A percentile compares a stretch with the other conserved stretches of the same genome.
Evolutionary conservation across 768 basidiomycete genomes (phyloP).

Genomic region (Boletus huronensis): DNA sequence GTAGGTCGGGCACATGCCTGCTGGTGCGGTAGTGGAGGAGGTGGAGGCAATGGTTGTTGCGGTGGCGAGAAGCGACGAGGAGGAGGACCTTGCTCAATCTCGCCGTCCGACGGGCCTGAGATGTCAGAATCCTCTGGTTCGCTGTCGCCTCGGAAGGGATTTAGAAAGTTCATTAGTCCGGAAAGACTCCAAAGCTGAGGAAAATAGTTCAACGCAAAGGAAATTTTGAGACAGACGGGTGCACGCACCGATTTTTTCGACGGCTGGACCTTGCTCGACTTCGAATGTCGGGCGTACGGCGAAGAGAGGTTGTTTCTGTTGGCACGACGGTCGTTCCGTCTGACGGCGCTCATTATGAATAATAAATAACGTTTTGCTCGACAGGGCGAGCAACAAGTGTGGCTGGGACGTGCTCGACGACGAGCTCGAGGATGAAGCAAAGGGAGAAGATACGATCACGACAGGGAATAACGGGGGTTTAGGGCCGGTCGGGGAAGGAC

Average conservation of each 20-base stretch:
- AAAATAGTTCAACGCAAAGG: slow-evolving; percentile 12
- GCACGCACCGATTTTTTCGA: slow-evolving; percentile 48
- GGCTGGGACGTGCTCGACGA: slow-evolving; percentile 3
- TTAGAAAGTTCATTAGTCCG: slow-evolving; percentile 47
- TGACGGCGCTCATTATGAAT: slow-evolving; percentile 53
- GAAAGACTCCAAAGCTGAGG: slow-evolving; percentile 49
- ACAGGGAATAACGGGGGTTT: slow-evolving; percentile 20
- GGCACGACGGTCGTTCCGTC: slow-evolving; percentile 42
- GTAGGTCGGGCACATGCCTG: slow-evolving; percentile 27
- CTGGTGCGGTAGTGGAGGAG: slow-evolving; percentile 20
- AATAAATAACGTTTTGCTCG: slow-evolving; percentile 12
- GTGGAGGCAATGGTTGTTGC: slow-evolving; percentile 18
- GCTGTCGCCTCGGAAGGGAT: slow-evolving; percentile 38
- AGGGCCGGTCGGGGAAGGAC: slow-evolving; percentile 29
- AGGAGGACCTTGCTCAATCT: slow-evolving; percentile 28
- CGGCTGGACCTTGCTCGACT: slow-evolving; percentile 22
- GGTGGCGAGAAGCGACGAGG: slow-evolving; percentile 25
- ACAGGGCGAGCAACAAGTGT: background rate
- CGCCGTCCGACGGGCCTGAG: slow-evolving; percentile 21
- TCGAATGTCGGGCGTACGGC: slow-evolving; percentile 51
- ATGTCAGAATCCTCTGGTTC: slow-evolving; percentile 24
- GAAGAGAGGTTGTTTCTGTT: slow-evolving; percentile 40
- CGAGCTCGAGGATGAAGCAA: slow-evolving; percentile 9
- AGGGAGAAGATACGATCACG: slow-evolving; percentile 23
- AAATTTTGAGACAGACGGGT: background rate